Conservation (phyloP, 306 rosid species). For the Corylus avellana region DNA sequence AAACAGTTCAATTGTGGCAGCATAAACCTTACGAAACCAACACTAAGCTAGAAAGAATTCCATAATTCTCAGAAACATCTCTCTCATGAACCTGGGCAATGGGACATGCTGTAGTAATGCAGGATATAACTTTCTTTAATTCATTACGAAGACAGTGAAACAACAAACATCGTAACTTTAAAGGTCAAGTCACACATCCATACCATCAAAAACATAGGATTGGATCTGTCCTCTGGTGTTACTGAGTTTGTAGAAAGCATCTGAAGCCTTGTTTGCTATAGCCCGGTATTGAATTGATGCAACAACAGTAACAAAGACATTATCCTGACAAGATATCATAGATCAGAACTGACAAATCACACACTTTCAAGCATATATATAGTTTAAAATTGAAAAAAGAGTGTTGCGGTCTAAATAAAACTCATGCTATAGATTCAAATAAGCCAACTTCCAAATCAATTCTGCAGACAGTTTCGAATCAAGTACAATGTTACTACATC, state of each 20-base stretch:
- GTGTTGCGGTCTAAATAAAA: not conserved
- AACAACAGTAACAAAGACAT: conserved; percentile 58
- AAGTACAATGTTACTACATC: not conserved
- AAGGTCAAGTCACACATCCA: conserved; percentile 16
- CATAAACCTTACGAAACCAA: not conserved
- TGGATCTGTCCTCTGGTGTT: conserved; percentile 60
- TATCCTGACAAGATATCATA: conserved; percentile 40
- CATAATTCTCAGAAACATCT: not conserved
- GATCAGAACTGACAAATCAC: conserved; percentile 18
- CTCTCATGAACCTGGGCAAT: not conserved
- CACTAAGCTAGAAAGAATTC: not conserved
- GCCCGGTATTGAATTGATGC: conserved; percentile 64
- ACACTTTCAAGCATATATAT: not conserved
- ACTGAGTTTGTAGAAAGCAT: conserved; percentile 62
- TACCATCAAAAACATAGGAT: conserved; percentile 63
- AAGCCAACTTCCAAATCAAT: not conserved
- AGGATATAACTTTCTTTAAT: not conserved
- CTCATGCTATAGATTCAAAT: not conserved
- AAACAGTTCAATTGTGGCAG: not conserved
- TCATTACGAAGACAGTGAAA: not conserved
- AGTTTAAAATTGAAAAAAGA: not conserved
- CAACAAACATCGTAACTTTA: not conserved
- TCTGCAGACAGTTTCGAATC: not conserved
- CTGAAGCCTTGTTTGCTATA: conserved; percentile 45
- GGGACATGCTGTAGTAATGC: not conserved